Percentiles rank a stretch among this genome's conserved stretches.
Evolutionary conservation across 495 filamentous ascomycete genomes (phyloP).

Genomic region (Articulospora tetracladia): DNA sequence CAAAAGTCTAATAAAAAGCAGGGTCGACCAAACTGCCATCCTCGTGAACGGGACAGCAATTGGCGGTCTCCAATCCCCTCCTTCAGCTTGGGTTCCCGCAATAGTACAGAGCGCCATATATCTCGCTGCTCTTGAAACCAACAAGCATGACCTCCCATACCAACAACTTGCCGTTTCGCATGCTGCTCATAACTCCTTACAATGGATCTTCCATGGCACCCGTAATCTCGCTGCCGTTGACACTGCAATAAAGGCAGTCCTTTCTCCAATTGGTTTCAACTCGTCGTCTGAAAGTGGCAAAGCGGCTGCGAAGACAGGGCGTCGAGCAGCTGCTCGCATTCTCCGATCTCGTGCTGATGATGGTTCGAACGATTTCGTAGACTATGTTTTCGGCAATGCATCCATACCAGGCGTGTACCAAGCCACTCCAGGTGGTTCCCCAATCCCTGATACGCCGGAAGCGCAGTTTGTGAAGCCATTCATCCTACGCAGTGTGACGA

Average conservation of each 20-base stretch:
- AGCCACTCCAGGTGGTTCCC: constrained; percentile 24
- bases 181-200: constrained; percentile 32
- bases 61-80: constrained; percentile 31
- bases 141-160: constrained; percentile 23
- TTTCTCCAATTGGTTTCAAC: constrained; percentile 29
- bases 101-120: constrained; percentile 32
- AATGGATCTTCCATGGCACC: constrained; percentile 35
- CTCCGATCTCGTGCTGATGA: constrained; percentile 29
- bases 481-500: constrained; percentile 25
- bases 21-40: constrained; percentile 27
- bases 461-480: constrained; percentile 27
- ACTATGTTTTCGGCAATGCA: constrained; percentile 25
- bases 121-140: constrained; percentile 28
- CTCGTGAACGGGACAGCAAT: constrained; percentile 32
- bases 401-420: constrained; percentile 28
- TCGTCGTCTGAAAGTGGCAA: constrained; percentile 20
- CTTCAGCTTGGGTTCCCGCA: constrained; percentile 29
- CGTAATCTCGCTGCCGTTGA: constrained; percentile 27
- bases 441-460: constrained; percentile 31
- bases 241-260: constrained; percentile 25
- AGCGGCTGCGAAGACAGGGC: constrained; percentile 26
- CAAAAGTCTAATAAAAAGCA: not conserved
- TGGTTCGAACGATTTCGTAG: constrained; percentile 30
- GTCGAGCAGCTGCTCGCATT: constrained; percentile 25
- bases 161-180: constrained; percentile 38